phyloP scores from a whole-genome alignment of 2,329 filamentous ascomycete species.

The Myriosclerotinia curreyana region DNA sequence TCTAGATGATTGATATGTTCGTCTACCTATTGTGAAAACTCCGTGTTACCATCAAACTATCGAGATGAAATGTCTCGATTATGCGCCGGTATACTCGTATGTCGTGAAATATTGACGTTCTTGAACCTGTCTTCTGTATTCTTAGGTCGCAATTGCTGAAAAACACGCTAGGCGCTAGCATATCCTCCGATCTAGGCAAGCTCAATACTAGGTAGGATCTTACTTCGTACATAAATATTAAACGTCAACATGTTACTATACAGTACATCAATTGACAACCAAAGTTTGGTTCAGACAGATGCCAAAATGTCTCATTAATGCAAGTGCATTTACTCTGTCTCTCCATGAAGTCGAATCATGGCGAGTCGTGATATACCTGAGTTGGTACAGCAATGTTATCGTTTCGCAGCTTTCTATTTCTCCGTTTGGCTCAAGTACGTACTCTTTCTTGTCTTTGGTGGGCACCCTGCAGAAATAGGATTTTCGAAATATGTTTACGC shows the following conservation, averaged over 20 bases:
- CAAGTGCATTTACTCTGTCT: neutral
- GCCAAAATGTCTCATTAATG: neutral
- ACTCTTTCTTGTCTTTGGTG: neutral
- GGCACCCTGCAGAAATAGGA: neutral
- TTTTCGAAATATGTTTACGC: no score
- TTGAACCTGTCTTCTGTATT: neutral
- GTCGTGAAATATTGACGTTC: neutral
- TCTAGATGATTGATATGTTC: no score
- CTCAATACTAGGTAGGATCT: no score
- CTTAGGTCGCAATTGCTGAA: no score
- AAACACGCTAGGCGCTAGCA: neutral
- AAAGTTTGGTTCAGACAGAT: neutral
- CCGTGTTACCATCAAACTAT: no score
- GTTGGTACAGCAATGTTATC: neutral
- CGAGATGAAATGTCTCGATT: no score
- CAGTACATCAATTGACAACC: neutral
- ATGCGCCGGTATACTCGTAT: no score
- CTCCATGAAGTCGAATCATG: neutral
- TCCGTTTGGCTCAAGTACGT: neutral
- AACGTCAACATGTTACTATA: neutral
- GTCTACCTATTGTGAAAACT: no score
- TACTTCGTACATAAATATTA: no score
- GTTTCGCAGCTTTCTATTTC: neutral
- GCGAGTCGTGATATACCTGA: neutral
- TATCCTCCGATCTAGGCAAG: neutral